Evolutionary conservation across 2,329 filamentous ascomycete species (phyloP), one percentile per base, ranked within the genome.

Genomic region (Xylariaceae sp.): DNA sequence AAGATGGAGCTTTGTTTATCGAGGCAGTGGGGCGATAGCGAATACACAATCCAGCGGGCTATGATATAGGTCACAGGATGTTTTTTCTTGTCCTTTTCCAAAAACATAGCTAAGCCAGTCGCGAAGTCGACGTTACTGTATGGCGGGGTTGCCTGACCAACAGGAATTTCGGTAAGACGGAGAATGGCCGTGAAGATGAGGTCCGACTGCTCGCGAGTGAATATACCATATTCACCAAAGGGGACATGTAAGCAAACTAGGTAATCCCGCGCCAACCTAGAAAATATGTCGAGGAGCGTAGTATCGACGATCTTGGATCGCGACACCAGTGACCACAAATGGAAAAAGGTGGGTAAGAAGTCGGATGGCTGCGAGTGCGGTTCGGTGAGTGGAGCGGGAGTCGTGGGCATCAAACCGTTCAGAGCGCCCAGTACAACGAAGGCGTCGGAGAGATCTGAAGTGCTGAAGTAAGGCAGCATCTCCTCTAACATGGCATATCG

Each of bases 51-150:
- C 88, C 91, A 94, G 61, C 94, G 82, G 18, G 94, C 92, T 65
- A 97, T 92, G 73, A 95, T 90, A 73, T 97, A 95, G 0, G 91
- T 87, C 41, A 92, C 83, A 0, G 94, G 95, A 71, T 96, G 91
- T 74, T 96, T 97, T 69, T 95, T 90, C 70, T 88, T 88, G 71
- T 99, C 95, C 71, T 94, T 88, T 70, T 97, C 93, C 39, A 99
- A 80, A 74, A 94, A 90, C 30, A 93, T 80, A 10, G 89, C 94
- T 57, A 95, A 78, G 0, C 94, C 94, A 5, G 90, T 86, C 9
- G 88, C 85, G 45, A 92, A 84, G 73, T 99, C 94, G 3, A 97
- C 84, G 4, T 87, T 80, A 0, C 89, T 90, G 71, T 99, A 99
- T 0, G 94, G 90, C 1, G 93, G 97, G 51, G 90, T 95, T 2